phyloP scores from a whole-genome alignment of 805 yeast species.

The Candida dendrica region DNA sequence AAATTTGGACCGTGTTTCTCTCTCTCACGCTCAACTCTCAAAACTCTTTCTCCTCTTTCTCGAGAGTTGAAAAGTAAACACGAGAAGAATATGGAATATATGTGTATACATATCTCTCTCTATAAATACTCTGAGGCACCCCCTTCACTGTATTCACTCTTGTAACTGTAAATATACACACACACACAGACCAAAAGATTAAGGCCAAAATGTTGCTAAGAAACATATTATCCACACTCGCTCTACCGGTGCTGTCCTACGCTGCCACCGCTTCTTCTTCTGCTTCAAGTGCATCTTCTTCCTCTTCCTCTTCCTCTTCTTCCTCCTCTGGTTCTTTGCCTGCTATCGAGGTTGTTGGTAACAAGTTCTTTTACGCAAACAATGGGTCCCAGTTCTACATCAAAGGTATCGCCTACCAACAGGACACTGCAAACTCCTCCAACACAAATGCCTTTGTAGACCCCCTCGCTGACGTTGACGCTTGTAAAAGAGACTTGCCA shows the following conservation, averaged over 20 bases:
- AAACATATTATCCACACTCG: not conserved
- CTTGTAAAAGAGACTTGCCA: slow-evolving; percentile 69
- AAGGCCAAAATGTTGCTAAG: not conserved
- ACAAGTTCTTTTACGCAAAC: slow-evolving; percentile 61
- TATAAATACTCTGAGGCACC: no score
- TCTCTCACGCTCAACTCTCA: no score
- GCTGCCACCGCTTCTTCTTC: slow-evolving; percentile 17
- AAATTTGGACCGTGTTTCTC: no score
- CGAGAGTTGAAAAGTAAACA: no score
- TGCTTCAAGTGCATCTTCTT: slow-evolving; percentile 5
- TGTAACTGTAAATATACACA: no score
- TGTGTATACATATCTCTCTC: no score
- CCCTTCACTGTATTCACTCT: no score
- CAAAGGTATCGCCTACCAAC: slow-evolving; percentile 72
- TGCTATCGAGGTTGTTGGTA: slow-evolving; percentile 53
- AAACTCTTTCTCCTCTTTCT: no score
- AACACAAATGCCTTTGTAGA: slow-evolving; percentile 37
- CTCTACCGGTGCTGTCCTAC: not conserved
- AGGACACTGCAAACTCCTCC: slow-evolving; percentile 41
- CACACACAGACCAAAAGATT: no score
- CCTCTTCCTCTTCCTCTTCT: slow-evolving; percentile 17
- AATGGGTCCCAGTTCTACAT: slow-evolving; percentile 72
- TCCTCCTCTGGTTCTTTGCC: slow-evolving; percentile 25
- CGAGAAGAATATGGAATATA: no score
- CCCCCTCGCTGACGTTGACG: slow-evolving; percentile 55